These are phyloP conservation scores for Heteromeles arbutifolia DNA, from an alignment of 306 rosid genomes.

Conservation along the genomic window DNA sequence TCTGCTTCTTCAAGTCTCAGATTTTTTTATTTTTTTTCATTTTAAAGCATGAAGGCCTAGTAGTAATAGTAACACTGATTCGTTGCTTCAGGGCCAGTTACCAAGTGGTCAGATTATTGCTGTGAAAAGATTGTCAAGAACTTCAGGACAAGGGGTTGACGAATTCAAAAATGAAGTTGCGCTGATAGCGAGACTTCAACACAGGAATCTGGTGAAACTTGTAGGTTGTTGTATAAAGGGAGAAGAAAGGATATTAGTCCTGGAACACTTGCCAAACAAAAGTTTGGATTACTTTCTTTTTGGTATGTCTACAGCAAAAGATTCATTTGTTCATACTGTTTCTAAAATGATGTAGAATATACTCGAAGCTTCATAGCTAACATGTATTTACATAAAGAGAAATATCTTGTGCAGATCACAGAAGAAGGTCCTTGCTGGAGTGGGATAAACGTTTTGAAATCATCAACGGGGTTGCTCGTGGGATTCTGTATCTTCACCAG, in stretches of 20 bases:
- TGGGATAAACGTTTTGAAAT: background rate
- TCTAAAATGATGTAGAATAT: background rate
- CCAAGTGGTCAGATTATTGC: conserved; percentile 5
- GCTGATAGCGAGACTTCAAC: conserved; percentile 58
- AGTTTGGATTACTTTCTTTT: conserved; percentile 48
- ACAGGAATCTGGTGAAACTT: conserved; percentile 54
- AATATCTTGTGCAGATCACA: background rate
- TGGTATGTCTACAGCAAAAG: conserved; percentile 21
- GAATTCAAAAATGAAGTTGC: conserved; percentile 53
- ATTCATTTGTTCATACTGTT: background rate
- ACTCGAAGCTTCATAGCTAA: background rate
- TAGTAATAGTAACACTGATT: background rate
- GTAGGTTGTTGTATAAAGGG: conserved; percentile 45
- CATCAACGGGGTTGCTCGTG: background rate
- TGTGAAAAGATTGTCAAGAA: conserved; percentile 43
- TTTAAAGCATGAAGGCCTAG: background rate
- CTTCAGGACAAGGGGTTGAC: conserved; percentile 46
- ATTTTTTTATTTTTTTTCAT: too few species aligned
- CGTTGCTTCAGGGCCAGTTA: conserved; percentile 10
- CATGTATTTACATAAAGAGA: background rate
- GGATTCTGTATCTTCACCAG: background rate
- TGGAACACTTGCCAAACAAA: conserved; percentile 51
- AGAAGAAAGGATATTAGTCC: conserved; percentile 47
- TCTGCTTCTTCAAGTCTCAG: too few species aligned
- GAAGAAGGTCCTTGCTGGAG: background rate